Evolutionary conservation across 2,329 filamentous ascomycete genomes (phyloP).

Genomic region (Penicillium oxalicum): DNA sequence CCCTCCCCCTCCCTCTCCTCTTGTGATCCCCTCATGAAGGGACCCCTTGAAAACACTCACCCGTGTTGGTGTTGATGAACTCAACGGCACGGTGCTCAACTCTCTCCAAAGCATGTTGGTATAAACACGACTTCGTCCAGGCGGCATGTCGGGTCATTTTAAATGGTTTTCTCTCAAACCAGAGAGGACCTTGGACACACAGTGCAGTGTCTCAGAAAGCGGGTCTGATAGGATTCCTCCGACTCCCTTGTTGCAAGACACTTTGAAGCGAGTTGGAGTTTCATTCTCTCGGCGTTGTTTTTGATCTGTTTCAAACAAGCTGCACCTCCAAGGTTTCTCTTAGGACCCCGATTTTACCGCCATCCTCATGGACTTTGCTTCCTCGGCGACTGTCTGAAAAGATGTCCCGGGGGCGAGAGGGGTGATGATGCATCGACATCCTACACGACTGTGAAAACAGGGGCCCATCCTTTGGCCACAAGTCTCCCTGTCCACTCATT

Average conservation of each 20-base stretch:
- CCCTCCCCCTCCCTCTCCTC: slow-evolving; percentile 28
- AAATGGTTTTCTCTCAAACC: slow-evolving; percentile 63
- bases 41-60: slow-evolving; percentile 35
- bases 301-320: slow-evolving; percentile 61
- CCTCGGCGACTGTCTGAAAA: slow-evolving; percentile 40
- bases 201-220: slow-evolving; percentile 65
- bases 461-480: slow-evolving; percentile 42
- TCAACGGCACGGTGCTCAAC: slow-evolving; percentile 69
- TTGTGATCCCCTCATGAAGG: slow-evolving; percentile 21
- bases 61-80: slow-evolving; percentile 53
- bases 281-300: slow-evolving; percentile 40
- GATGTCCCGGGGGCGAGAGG: slow-evolving; percentile 47
- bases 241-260: slow-evolving; percentile 55
- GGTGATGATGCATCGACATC: slow-evolving; percentile 55
- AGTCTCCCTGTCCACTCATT: slow-evolving; percentile 38
- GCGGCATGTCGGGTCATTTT: slow-evolving; percentile 65
- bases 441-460: slow-evolving; percentile 52
- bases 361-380: slow-evolving; percentile 46
- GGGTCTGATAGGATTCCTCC: slow-evolving; percentile 53
- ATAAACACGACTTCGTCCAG: slow-evolving; percentile 87
- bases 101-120: slow-evolving; percentile 80
- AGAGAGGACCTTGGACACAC: slow-evolving; percentile 81
- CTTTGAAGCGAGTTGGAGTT: slow-evolving; percentile 70
- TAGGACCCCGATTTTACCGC: slow-evolving; percentile 56
- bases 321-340: slow-evolving; percentile 63